phyloP scores from a whole-genome alignment of 495 filamentous ascomycete genomes.

The Pyrenopolyporus hunteri region DNA sequence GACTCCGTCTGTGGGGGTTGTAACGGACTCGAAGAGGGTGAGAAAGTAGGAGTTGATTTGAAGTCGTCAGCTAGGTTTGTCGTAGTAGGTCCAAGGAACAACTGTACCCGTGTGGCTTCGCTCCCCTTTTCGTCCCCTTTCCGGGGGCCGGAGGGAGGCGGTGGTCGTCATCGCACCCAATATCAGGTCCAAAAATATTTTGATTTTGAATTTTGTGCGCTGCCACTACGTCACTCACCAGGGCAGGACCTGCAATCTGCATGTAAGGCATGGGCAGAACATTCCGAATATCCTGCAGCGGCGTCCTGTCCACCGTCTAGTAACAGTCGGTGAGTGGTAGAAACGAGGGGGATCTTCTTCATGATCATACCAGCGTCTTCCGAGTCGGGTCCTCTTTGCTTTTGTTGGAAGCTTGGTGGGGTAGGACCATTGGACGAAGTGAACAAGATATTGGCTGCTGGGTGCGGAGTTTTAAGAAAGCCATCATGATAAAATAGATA shows the following conservation, averaged over 20 bases:
- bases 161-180: conserved; percentile 19
- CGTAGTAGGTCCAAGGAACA: conserved; percentile 6
- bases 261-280: conserved; percentile 38
- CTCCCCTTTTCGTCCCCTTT: conserved; percentile 12
- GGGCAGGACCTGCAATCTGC: conserved; percentile 32
- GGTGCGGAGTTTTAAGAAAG: conserved; percentile 22
- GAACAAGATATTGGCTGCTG: conserved; percentile 35
- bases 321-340: conserved; percentile 36
- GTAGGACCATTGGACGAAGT: conserved; percentile 26
- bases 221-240: conserved; percentile 28
- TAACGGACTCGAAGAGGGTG: conserved; percentile 1
- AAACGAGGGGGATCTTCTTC: conserved; percentile 31
- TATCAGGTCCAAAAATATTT: conserved; percentile 15
- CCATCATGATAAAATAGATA: conserved; percentile 29
- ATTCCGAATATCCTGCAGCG: conserved; percentile 31
- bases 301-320: conserved; percentile 17
- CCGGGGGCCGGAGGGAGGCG: conserved; percentile 24
- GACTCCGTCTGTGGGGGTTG: conserved; percentile 15
- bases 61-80: conserved; percentile 11
- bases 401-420: conserved; percentile 30
- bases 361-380: conserved; percentile 26
- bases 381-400: conserved; percentile 16
- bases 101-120: conserved; percentile 13
- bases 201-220: conserved; percentile 28
- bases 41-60: conserved; percentile 3